Evolutionary conservation across 2,329 filamentous ascomycete genomes (phyloP).

Genomic region (Emericellopsis atlantica): DNA sequence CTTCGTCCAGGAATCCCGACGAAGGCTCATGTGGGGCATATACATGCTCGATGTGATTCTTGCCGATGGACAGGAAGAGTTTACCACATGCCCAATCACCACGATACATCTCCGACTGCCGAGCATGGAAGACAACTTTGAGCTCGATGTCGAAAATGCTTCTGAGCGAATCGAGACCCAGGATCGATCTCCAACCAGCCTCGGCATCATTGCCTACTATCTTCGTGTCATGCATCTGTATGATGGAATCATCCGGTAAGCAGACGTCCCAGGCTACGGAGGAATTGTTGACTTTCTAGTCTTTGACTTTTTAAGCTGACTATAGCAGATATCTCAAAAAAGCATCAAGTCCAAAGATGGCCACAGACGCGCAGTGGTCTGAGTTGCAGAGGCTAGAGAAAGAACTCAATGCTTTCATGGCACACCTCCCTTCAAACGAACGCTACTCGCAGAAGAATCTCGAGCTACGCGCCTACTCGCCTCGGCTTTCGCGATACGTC

Average conservation of each 20-base stretch:
- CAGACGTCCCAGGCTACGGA: too few relatives aligned
- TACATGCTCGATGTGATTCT: conserved; percentile 1
- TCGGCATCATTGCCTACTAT: conserved; percentile 2
- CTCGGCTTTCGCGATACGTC: conserved; percentile 1
- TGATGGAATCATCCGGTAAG: conserved; percentile 1
- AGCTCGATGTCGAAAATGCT: conserved; percentile 1
- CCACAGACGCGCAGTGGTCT: not conserved
- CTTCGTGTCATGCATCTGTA: conserved; percentile 1
- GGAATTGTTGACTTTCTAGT: too few relatives aligned
- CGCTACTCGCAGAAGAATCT: conserved; percentile 1
- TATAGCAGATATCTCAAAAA: not conserved
- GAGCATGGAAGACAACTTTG: conserved; percentile 2
- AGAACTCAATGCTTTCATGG: not conserved
- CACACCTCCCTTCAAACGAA: conserved; percentile 1
- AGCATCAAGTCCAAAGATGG: not conserved
- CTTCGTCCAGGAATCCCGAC: conserved; percentile 2
- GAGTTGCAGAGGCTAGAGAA: not conserved
- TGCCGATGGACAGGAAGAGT: conserved; percentile 1
- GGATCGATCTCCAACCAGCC: not conserved
- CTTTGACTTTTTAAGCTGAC: not conserved
- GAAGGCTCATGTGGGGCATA: conserved; percentile 2
- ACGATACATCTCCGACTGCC: conserved; percentile 2
- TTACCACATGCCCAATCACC: not conserved
- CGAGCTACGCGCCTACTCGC: conserved; percentile 1
- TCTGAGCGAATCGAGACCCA: not conserved